Conservation (phyloP, 306 rosid species). For the Sicyos edulis region DNA sequence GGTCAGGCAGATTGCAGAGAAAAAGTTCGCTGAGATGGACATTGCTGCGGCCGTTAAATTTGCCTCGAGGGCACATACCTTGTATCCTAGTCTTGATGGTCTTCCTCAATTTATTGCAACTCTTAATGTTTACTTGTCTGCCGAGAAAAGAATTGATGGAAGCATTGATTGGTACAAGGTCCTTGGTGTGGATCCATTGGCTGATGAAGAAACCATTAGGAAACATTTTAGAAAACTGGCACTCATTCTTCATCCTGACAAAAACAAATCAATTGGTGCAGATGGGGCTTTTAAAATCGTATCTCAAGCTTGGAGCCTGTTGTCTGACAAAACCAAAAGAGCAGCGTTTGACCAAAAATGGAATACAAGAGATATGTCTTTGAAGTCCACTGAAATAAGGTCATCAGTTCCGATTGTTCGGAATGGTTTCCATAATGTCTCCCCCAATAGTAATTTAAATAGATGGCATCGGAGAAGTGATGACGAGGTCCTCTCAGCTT, state of each 20-base stretch:
- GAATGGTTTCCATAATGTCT: constrained; percentile 31
- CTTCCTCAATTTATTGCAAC: constrained; percentile 47
- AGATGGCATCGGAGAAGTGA: constrained; percentile 29
- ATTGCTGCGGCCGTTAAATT: constrained; percentile 44
- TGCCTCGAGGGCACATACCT: constrained; percentile 54
- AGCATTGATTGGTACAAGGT: constrained; percentile 61
- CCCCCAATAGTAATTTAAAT: constrained; percentile 24
- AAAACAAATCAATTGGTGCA: constrained; percentile 73
- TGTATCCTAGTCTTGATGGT: constrained; percentile 57
- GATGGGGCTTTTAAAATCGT: constrained; percentile 67
- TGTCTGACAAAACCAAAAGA: constrained; percentile 52
- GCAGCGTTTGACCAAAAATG: constrained; percentile 33
- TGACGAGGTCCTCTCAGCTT: constrained; percentile 25
- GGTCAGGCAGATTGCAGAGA: constrained; percentile 64
- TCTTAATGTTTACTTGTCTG: constrained; percentile 55
- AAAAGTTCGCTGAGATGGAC: constrained; percentile 39
- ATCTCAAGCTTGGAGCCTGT: constrained; percentile 53
- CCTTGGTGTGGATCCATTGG: constrained; percentile 57
- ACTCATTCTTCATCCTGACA: constrained; percentile 61
- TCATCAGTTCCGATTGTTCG: constrained; percentile 29
- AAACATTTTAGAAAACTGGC: constrained; percentile 49
- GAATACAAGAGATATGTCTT: constrained; percentile 20
- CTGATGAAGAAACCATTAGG: constrained; percentile 53
- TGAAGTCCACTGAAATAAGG: constrained; percentile 23
- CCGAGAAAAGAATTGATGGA: constrained; percentile 46